phyloP scores from a whole-genome alignment of 805 yeast genomes.

The Suhomyces xylopsoci region DNA sequence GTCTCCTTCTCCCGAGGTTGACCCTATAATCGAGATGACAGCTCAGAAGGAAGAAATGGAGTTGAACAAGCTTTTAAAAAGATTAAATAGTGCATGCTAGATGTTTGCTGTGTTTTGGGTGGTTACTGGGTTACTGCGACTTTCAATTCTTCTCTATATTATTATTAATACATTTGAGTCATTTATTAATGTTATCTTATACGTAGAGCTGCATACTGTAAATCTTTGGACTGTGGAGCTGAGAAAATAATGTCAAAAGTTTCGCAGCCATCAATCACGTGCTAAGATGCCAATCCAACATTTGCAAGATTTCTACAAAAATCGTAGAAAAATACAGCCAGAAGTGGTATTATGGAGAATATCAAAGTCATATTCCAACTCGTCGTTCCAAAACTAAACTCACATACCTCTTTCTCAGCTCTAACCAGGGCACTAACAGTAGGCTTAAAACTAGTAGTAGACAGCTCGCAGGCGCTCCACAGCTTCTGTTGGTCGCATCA shows the following conservation, averaged over 20 bases:
- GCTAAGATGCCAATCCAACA: not conserved
- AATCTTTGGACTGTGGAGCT: not conserved
- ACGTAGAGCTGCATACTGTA: no score
- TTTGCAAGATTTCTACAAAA: not conserved
- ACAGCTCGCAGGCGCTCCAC: not conserved
- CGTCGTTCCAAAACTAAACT: not conserved
- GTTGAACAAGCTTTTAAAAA: slow-evolving; percentile 21
- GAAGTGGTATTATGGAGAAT: not conserved
- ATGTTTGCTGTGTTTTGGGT: not conserved
- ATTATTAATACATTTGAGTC: not conserved
- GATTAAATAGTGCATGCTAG: slow-evolving; percentile 6
- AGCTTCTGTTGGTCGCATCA: not conserved
- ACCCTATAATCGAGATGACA: slow-evolving; percentile 34
- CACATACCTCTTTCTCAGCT: not conserved
- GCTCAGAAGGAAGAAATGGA: slow-evolving; percentile 35
- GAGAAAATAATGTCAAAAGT: not conserved
- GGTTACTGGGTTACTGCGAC: slow-evolving; percentile 3
- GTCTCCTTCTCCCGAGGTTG: slow-evolving; percentile 14
- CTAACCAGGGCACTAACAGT: not conserved
- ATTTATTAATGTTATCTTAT: no score
- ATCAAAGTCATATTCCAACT: not conserved
- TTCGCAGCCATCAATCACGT: not conserved
- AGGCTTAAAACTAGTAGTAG: no score
- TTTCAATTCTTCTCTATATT: slow-evolving; percentile 1
- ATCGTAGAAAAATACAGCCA: not conserved